These are phyloP conservation scores for Tulasnella sp. DNA, from an alignment of 768 basidiomycete species.

Conservation along the genomic window DNA sequence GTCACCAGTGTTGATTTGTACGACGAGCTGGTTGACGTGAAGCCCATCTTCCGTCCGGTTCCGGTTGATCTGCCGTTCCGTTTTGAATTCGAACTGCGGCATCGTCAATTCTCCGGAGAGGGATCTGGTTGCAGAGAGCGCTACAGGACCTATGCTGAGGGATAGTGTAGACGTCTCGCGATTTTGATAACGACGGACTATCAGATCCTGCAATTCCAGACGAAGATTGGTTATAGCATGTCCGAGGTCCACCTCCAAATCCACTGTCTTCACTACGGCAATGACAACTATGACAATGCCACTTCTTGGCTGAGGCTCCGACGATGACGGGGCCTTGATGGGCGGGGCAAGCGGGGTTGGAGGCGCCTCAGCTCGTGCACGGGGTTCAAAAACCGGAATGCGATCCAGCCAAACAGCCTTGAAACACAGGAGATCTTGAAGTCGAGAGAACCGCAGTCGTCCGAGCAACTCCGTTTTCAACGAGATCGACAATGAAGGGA, in stretches of 20 bases:
- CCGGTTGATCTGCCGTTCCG: conserved; percentile 38
- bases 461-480: conserved; percentile 80
- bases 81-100: conserved; percentile 63
- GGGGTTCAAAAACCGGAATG: conserved; percentile 57
- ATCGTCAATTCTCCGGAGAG: conserved; percentile 55
- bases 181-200: conserved; percentile 55
- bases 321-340: conserved; percentile 18
- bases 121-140: conserved; percentile 40
- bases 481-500: conserved; percentile 54
- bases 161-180: conserved; percentile 51
- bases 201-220: conserved; percentile 49
- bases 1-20: conserved; percentile 62
- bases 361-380: conserved; percentile 22
- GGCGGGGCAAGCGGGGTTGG: conserved; percentile 21
- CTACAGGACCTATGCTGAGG: conserved; percentile 41
- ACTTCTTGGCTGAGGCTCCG: neutral
- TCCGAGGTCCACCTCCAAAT: conserved; percentile 69
- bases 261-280: conserved; percentile 58
- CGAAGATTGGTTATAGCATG: conserved; percentile 67
- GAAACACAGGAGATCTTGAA: conserved; percentile 89
- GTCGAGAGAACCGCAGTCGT: conserved; percentile 64
- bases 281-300: conserved; percentile 24
- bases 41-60: conserved; percentile 23
- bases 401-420: conserved; percentile 90
- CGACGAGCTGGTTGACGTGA: conserved; percentile 44